phyloP scores from a whole-genome alignment of 768 basidiomycete species.

The Kwoniella newhampshirensis region DNA sequence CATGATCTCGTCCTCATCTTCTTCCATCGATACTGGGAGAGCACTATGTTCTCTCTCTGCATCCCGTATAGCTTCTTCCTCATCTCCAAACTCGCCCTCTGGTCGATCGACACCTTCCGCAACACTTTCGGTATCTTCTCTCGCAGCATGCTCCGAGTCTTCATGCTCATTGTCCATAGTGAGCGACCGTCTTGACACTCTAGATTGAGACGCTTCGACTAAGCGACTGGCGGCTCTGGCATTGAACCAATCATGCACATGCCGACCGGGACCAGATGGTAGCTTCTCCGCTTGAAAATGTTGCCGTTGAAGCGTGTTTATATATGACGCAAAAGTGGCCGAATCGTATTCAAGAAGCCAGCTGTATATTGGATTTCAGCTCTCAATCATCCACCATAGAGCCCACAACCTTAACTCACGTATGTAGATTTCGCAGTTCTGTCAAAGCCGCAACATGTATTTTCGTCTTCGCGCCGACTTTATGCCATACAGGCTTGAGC shows the following conservation, averaged over 20 bases:
- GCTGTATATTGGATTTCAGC: constrained; percentile 53
- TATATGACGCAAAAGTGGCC: constrained; percentile 83
- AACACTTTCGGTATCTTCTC: constrained; percentile 9
- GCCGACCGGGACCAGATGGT: constrained; percentile 31
- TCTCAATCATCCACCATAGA: too few relatives aligned
- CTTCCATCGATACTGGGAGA: constrained; percentile 5
- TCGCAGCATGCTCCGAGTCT: not conserved
- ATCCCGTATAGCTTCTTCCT: constrained; percentile 45
- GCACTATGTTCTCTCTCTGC: constrained; percentile 19
- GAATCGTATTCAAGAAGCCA: constrained; percentile 88
- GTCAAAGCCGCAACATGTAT: constrained; percentile 86
- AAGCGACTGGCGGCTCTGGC: constrained; percentile 88
- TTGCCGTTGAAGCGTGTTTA: constrained; percentile 81
- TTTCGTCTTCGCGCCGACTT: constrained; percentile 87
- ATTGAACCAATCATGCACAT: constrained; percentile 63
- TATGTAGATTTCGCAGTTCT: constrained; percentile 75
- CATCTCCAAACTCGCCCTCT: constrained; percentile 65
- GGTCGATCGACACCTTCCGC: constrained; percentile 10
- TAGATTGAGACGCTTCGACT: constrained; percentile 43
- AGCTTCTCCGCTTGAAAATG: constrained; percentile 56
- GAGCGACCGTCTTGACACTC: constrained; percentile 34
- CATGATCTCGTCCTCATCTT: constrained; percentile 43
- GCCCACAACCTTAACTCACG: too few relatives aligned
- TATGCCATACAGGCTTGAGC: constrained; percentile 93
- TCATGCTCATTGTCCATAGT: constrained; percentile 45